A percentile compares a stretch with the other conserved stretches of the same genome.
phyloP scores from a whole-genome alignment of 768 basidiomycete species.

The Termitomyces heimii region DNA sequence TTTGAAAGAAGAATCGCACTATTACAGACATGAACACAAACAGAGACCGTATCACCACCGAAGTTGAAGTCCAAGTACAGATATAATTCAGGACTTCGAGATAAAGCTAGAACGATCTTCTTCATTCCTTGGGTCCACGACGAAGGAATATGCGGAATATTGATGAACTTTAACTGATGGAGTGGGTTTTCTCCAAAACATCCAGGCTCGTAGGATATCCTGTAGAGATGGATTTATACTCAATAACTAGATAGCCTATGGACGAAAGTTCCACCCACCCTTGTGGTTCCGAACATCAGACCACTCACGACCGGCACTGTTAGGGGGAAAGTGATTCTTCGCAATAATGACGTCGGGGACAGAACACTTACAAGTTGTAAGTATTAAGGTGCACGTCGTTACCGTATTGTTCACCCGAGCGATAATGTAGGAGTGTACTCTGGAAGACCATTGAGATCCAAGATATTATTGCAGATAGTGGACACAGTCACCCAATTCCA shows the following conservation, averaged over 20 bases:
- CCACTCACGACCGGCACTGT: not conserved
- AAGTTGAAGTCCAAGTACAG: not conserved
- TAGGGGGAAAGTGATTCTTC: not conserved
- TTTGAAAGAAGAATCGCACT: not conserved
- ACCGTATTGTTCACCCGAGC: slow-evolving; percentile 1
- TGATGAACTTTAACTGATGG: not conserved
- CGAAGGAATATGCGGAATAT: not conserved
- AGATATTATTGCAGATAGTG: not conserved
- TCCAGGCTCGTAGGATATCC: not conserved
- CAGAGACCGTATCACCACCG: too few species aligned
- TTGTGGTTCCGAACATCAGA: not conserved
- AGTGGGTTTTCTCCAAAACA: not conserved
- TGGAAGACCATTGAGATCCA: not conserved
- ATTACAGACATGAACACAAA: too few species aligned
- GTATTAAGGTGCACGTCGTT: slow-evolving; percentile 1
- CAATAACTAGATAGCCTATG: too few species aligned
- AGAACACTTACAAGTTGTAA: not conserved
- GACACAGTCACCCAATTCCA: not conserved
- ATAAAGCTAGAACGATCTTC: not conserved
- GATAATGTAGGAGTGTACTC: slow-evolving; percentile 2
- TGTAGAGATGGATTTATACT: not conserved
- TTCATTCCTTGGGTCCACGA: not conserved
- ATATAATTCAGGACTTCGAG: not conserved
- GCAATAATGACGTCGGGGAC: not conserved
- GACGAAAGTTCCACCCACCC: not conserved